These are phyloP conservation scores for Parafenestella ontariensis DNA, from an alignment of 2,329 filamentous ascomycete species.

Conservation along the genomic window DNA sequence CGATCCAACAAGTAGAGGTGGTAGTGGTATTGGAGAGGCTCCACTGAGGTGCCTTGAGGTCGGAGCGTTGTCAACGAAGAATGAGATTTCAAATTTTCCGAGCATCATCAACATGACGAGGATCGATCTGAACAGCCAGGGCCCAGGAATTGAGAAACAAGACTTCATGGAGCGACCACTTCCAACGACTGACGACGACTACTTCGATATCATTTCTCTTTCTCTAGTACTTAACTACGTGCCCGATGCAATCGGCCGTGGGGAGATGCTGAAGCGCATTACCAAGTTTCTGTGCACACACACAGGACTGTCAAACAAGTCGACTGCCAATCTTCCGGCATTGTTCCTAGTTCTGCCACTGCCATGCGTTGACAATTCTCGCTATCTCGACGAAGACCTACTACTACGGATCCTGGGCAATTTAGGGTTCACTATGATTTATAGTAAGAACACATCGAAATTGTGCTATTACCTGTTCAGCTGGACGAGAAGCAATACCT, in stretches of 20 bases:
- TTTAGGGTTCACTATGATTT: slow-evolving; percentile 72
- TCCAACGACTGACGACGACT: slow-evolving; percentile 66
- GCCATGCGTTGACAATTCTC: slow-evolving; percentile 86
- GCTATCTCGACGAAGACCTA: slow-evolving; percentile 79
- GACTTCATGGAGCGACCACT: slow-evolving; percentile 92
- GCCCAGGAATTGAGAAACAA: slow-evolving; percentile 79
- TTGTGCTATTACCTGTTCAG: slow-evolving; percentile 90
- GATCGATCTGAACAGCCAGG: slow-evolving; percentile 91
- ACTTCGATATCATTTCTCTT: slow-evolving; percentile 89
- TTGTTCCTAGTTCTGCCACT: slow-evolving; percentile 90
- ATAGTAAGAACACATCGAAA: slow-evolving; percentile 79
- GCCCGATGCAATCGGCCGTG: slow-evolving; percentile 74
- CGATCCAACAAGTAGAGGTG: slow-evolving; percentile 10
- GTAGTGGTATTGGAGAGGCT: slow-evolving; percentile 1
- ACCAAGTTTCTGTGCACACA: slow-evolving; percentile 41
- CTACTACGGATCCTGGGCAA: slow-evolving; percentile 76
- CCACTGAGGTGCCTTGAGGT: slow-evolving; percentile 80
- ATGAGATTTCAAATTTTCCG: slow-evolving; percentile 77
- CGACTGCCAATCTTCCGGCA: slow-evolving; percentile 57
- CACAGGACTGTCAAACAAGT: background rate
- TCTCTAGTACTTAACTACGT: slow-evolving; percentile 96
- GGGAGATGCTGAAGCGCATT: slow-evolving; percentile 74
- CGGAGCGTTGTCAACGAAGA: slow-evolving; percentile 82
- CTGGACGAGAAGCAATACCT: slow-evolving; percentile 48
- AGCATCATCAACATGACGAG: slow-evolving; percentile 74